A percentile compares a stretch with the other conserved stretches of the same genome.
Conservation (phyloP, 78 protist genomes). For the Dictyostelium capitatum region DNA sequence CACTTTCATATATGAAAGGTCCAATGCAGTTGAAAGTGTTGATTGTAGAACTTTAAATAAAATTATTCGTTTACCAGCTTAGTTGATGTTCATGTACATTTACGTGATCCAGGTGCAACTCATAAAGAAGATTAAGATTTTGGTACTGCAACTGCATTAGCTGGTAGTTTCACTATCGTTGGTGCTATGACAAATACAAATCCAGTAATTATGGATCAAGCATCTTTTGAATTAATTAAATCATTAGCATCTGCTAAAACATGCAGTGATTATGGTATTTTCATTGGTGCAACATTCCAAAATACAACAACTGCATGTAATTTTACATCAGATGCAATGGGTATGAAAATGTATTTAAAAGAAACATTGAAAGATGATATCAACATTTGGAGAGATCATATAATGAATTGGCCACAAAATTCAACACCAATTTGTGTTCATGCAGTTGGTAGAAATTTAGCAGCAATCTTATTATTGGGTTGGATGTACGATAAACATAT, state of each 20-base stretch:
- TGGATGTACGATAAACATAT: conserved; percentile 70
- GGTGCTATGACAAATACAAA: conserved; percentile 85
- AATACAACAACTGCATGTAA: conserved; percentile 35
- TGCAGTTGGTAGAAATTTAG: conserved; percentile 79
- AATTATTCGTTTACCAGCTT: conserved; percentile 77
- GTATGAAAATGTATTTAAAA: conserved; percentile 78
- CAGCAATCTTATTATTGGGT: conserved; percentile 77
- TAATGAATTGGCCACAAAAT: conserved; percentile 73
- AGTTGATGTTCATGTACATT: conserved; percentile 78
- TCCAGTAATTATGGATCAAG: conserved; percentile 72
- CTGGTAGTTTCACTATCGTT: conserved; percentile 88
- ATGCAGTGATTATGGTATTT: conserved; percentile 80
- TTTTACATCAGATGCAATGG: conserved; percentile 60
- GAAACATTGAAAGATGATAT: conserved; percentile 75
- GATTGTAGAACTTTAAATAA: conserved; percentile 59
- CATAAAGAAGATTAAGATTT: conserved; percentile 83
- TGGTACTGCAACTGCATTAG: conserved; percentile 82
- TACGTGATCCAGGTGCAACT: conserved; percentile 73
- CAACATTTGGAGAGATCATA: conserved; percentile 82
- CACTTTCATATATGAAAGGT: conserved; percentile 52
- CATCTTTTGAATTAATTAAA: conserved; percentile 42
- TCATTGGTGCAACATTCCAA: conserved; percentile 66
- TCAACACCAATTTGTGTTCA: conserved; percentile 83
- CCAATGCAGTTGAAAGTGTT: conserved; percentile 60
- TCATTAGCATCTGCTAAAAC: conserved; percentile 69